Conservation (phyloP, 345 rosid genomes). For the Murraya paniculata region DNA sequence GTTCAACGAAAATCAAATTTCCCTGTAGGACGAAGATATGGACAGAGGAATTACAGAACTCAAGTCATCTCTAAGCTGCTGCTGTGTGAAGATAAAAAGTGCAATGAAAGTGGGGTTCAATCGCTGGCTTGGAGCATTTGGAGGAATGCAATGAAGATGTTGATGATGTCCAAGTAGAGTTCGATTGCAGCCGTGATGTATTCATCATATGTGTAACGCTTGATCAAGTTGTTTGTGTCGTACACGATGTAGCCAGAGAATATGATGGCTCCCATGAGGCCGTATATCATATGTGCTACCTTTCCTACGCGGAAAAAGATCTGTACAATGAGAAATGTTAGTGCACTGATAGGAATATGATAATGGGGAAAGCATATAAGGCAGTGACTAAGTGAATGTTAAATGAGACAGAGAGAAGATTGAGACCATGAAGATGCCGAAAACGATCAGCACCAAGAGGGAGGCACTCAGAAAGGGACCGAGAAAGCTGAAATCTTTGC, state of each 20-base stretch:
- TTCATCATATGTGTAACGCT: constrained; percentile 54
- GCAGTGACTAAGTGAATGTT: background rate
- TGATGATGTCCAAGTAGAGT: constrained; percentile 62
- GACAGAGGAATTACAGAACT: background rate
- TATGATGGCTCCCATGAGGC: constrained; percentile 40
- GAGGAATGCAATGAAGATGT: constrained; percentile 62
- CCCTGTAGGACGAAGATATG: background rate
- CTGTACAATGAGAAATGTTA: constrained; percentile 16
- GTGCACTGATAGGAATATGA: background rate
- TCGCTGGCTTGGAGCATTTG: background rate
- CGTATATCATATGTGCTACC: constrained; percentile 37
- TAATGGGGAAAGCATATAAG: background rate
- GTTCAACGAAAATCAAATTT: no score
- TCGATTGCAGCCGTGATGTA: constrained; percentile 68
- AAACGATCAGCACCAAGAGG: constrained; percentile 40
- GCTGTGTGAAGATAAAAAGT: background rate
- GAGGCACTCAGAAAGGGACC: constrained; percentile 65
- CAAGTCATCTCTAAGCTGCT: background rate
- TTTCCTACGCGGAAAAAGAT: constrained; percentile 43
- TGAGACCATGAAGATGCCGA: constrained; percentile 48
- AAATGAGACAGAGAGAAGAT: no score
- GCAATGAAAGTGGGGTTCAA: background rate
- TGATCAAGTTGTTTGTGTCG: constrained; percentile 58
- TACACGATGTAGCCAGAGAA: constrained; percentile 55
- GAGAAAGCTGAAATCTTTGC: constrained; percentile 61